Base-by-base conservation (phyloP, 73 alveolate genomes). In the Stentor coeruleus region DNA sequence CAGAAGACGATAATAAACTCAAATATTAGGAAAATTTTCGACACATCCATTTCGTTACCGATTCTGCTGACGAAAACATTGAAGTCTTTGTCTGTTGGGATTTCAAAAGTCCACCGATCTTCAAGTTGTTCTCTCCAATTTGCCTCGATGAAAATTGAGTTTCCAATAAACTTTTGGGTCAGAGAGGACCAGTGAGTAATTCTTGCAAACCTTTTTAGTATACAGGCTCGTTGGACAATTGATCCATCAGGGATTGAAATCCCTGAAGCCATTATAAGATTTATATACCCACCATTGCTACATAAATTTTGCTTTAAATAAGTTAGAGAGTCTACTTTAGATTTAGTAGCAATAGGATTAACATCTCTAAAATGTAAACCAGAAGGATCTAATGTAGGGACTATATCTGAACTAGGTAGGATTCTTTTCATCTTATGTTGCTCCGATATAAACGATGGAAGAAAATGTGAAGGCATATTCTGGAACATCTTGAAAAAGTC, bases 231-330 rank as follows among this genome's bases (percentile, higher is more conserved):
- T 20, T 20, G 0, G 1, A 66, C 79, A 66, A 66, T 66, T 26
- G 79, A 66, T 20, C 40, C 79, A 2, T 66, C 79, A 28, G 79
- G 79, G 39, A 66, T 66, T 11, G 79, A 66, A 26, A 66, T 66
- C 37, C 79, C 79, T 1, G 79, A 26, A 66, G 79, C 79, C 39
- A 20, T 33, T 1, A 28, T 66, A 37, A 66, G 11, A 20, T 14
- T 66, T 1, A 66, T 1, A 33, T 66, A 66, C 40, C 79, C 79
- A 28, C 79, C 79, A 0, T 37, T 40, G 11, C 15, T 31, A 11
- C n/a, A 14, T 66, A 11, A 26, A 66, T 66, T 66, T 66, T 66
- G 79, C 37, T 66, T 66, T 33, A 66, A 40, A 66, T 66, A 31
- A 20, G 79, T 66, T 11, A 31, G 26, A 0, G 79, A 66, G n/a